These are phyloP conservation scores for Simmondsia chinensis DNA, from an alignment of 148 eudicot genomes.

Conservation along the genomic window DNA sequence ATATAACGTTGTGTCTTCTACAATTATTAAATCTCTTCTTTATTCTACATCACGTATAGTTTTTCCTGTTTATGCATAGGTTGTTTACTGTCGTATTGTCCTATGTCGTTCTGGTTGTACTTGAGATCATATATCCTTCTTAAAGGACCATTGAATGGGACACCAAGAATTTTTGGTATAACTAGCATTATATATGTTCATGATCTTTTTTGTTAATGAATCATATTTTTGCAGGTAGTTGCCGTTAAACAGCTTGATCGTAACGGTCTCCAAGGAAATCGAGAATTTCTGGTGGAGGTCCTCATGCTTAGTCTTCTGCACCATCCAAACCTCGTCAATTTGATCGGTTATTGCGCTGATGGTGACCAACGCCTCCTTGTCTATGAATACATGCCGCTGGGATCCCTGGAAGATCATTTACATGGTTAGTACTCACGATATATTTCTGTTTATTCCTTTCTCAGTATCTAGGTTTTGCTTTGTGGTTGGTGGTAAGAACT, in stretches of 20 bases:
- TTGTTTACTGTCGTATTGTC: no score
- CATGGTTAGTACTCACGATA: constrained; percentile 47
- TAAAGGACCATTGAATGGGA: no score
- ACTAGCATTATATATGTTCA: neutral
- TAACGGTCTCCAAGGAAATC: constrained; percentile 92
- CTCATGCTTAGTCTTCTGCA: constrained; percentile 95
- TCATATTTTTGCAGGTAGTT: constrained; percentile 54
- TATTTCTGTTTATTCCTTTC: neutral
- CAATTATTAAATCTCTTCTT: no score
- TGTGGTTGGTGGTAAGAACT: no score
- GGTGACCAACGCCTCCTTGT: constrained; percentile 98
- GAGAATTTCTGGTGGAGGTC: constrained; percentile 96
- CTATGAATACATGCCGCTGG: constrained; percentile 93
- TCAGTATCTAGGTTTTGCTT: no score
- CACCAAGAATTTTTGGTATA: neutral
- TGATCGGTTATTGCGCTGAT: constrained; percentile 97
- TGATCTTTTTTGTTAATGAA: constrained; percentile 1
- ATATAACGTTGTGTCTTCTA: no score
- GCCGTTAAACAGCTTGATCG: constrained; percentile 96
- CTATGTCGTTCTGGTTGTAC: no score
- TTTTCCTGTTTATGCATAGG: no score
- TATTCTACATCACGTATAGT: no score
- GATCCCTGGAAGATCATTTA: constrained; percentile 95
- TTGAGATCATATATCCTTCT: no score
- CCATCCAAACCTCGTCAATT: constrained; percentile 84